phyloP scores from a whole-genome alignment of 371 early-diverging fungal genomes.

The Circinella minor region DNA sequence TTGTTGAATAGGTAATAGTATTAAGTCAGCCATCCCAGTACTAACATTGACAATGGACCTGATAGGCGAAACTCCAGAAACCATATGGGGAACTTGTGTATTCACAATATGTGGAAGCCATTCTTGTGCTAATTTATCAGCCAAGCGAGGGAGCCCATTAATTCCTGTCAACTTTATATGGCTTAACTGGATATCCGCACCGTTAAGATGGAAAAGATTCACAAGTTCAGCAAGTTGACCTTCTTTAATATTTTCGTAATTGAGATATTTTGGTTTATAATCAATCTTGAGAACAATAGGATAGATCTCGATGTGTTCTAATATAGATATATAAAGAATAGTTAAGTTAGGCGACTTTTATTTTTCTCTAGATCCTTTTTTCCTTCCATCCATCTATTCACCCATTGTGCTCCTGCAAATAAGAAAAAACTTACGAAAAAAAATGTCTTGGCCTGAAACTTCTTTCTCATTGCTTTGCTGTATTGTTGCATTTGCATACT shows the following conservation, averaged over 20 bases:
- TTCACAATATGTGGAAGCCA: slow-evolving; percentile 93
- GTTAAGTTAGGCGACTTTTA: no score
- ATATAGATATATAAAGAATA: no score
- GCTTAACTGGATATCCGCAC: slow-evolving; percentile 83
- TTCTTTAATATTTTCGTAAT: slow-evolving; percentile 71
- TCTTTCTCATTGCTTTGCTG: not conserved
- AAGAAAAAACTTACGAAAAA: slow-evolving; percentile 65
- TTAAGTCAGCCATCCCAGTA: slow-evolving; percentile 90
- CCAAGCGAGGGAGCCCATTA: slow-evolving; percentile 62
- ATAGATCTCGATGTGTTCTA: slow-evolving; percentile 71
- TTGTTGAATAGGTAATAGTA: slow-evolving; percentile 92
- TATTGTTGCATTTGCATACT: slow-evolving; percentile 31
- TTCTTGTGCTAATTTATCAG: slow-evolving; percentile 64
- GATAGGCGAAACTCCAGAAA: slow-evolving; percentile 91
- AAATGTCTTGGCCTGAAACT: slow-evolving; percentile 26
- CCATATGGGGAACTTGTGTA: slow-evolving; percentile 88
- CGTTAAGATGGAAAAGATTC: slow-evolving; percentile 93
- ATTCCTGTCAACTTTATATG: slow-evolving; percentile 79
- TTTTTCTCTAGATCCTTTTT: no score
- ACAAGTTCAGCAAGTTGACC: slow-evolving; percentile 87
- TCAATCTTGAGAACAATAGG: slow-evolving; percentile 89
- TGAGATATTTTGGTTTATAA: slow-evolving; percentile 95
- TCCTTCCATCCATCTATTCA: no score
- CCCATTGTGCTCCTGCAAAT: no score
- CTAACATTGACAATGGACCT: slow-evolving; percentile 90